Evolutionary conservation across 805 yeast genomes (phyloP), one percentile per base, ranked within the genome.

Genomic region (Lachancea fermentati): DNA sequence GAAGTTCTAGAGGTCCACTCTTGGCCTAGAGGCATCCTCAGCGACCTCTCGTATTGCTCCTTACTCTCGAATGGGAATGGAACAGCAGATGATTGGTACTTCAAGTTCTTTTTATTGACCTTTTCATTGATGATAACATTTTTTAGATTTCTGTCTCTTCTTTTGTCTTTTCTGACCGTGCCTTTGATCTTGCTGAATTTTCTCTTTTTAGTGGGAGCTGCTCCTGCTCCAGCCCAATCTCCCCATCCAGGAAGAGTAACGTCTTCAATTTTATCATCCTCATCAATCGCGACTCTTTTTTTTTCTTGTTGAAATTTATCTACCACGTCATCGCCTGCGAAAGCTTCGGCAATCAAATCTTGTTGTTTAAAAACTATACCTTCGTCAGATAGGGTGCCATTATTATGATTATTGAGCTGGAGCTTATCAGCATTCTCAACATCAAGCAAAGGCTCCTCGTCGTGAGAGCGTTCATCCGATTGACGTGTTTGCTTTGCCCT

Each of bases 231-330:
- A 8, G 91, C 84, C 98, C 98, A 93, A 32, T 83, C 85, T 35
- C 97, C 97, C 97, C 97, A 93, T 1, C 98, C 98, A 3, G 97
- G 97, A 38, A 89, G 65, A 0, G 95, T 82, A 35, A 83, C 66
- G 58, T 89, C 96, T 43, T 83, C 81, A 54, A 81, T 88, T 57
- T 86, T 74, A 62, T 91, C 97, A 43, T 79, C 97, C 61, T 91
- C 97, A 34, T 83, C 88, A 32, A 68, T 74, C 4, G 73, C 69
- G 9, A 75, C 75, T 49, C 76, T 72, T 42, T 70, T 67, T 66
- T 91, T 93, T 52, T 89, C 97, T 11, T 67, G 72, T 47, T 76
- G 78, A 60, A 93, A 93, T 49, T 88, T 72, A 5, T 69, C 67
- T 12, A 86, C 84, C 30, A 91, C 96, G 58, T 93, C 93, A 65